Percentiles rank a stretch among this genome's conserved stretches.
These are phyloP conservation scores for Stenogyne calaminthoides DNA, from an alignment of 305 asterid species.

Conservation along the genomic window DNA sequence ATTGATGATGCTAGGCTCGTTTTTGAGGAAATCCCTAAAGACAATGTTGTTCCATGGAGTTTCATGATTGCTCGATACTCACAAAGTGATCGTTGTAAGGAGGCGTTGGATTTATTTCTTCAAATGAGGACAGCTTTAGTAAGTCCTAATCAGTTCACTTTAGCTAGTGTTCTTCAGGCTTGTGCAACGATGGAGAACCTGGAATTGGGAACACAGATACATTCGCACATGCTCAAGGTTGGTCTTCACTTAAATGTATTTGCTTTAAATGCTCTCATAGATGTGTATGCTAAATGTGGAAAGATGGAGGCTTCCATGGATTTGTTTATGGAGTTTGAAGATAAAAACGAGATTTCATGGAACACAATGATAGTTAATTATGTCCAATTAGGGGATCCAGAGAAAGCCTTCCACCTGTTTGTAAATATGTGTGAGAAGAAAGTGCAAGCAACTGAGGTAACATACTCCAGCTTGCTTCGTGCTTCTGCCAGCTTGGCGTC, in stretches of 20 bases:
- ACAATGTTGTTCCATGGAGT: constrained; percentile 87
- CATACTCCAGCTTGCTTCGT: constrained; percentile 79
- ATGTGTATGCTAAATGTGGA: constrained; percentile 83
- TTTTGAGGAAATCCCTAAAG: constrained; percentile 77
- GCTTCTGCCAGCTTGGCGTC: constrained; percentile 85
- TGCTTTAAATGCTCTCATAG: constrained; percentile 87
- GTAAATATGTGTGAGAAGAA: constrained; percentile 59
- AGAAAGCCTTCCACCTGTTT: constrained; percentile 61
- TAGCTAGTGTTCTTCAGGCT: constrained; percentile 87
- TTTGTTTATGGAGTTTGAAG: constrained; percentile 50
- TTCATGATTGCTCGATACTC: constrained; percentile 90
- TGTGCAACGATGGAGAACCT: constrained; percentile 61
- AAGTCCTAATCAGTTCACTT: constrained; percentile 80
- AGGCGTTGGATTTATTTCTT: constrained; percentile 66
- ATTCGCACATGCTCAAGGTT: constrained; percentile 57
- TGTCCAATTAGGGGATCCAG: constrained; percentile 73
- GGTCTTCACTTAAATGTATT: constrained; percentile 67
- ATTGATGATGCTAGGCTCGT: constrained; percentile 65
- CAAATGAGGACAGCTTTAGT: constrained; percentile 60
- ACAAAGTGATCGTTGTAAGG: constrained; percentile 62
- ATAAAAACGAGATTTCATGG: constrained; percentile 85
- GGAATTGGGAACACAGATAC: constrained; percentile 74
- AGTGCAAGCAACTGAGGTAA: constrained; percentile 70
- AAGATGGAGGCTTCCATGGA: constrained; percentile 56
- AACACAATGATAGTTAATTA: constrained; percentile 80